Percentiles rank a stretch among this genome's conserved stretches.
phyloP scores from a whole-genome alignment of 23 red algal species.

The Gracilaria vermiculophylla region DNA sequence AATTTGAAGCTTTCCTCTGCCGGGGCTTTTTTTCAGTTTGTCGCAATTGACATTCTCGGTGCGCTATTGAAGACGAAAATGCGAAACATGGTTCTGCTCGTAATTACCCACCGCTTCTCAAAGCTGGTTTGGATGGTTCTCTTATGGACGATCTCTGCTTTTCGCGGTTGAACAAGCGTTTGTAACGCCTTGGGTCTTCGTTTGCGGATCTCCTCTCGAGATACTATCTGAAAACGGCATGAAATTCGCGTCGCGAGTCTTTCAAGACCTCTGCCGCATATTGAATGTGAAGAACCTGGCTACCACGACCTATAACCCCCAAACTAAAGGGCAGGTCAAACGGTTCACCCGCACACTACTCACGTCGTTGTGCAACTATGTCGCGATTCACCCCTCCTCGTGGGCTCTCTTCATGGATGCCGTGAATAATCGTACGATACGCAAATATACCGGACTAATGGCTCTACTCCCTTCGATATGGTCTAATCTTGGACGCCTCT shows the following conservation, averaged over 20 bases:
- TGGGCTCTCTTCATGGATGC: too few relatives aligned
- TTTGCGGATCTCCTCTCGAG: background rate
- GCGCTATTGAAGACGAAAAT: background rate
- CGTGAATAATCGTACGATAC: too few relatives aligned
- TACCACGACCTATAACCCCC: conserved; percentile 6
- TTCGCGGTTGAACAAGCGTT: background rate
- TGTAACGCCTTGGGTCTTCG: conserved; percentile 2
- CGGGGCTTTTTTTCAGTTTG: background rate
- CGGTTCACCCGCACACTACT: background rate
- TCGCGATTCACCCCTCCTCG: background rate
- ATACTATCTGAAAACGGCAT: conserved; percentile 30
- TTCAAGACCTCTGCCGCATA: conserved; percentile 37
- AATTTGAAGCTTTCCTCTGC: background rate
- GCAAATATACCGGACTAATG: background rate
- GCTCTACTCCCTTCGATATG: background rate
- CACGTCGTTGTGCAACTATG: background rate
- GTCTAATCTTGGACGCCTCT: background rate
- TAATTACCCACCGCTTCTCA: too few relatives aligned
- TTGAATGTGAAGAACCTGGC: background rate
- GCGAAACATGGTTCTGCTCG: background rate
- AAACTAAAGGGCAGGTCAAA: background rate
- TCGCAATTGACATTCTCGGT: conserved; percentile 23
- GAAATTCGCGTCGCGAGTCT: conserved; percentile 30
- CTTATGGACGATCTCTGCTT: too few relatives aligned
- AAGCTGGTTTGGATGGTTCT: too few relatives aligned